phyloP scores from a whole-genome alignment of 2,329 filamentous ascomycete genomes.

The Stemphylium vesicarium region DNA sequence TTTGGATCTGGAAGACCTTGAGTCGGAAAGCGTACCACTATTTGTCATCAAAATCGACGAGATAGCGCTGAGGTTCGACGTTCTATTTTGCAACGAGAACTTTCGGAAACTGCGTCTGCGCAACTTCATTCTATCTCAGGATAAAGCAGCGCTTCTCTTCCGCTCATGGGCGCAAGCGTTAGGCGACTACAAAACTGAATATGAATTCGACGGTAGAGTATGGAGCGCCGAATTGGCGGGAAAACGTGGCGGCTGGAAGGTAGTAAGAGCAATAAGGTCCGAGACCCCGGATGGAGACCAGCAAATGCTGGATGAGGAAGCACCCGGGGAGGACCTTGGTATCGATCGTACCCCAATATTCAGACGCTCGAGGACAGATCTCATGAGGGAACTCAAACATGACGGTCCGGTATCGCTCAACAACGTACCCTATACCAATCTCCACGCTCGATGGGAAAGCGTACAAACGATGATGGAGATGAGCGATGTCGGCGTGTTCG shows the following conservation, averaged over 20 bases:
- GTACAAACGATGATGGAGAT: constrained; percentile 45
- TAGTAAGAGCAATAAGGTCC: constrained; percentile 18
- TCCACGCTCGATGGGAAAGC: constrained; percentile 33
- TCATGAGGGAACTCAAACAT: constrained; percentile 8
- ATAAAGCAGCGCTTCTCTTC: constrained; percentile 28
- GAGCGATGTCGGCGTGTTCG: constrained; percentile 45
- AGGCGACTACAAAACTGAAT: constrained; percentile 12
- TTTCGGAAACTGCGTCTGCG: constrained; percentile 22
- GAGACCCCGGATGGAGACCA: neutral
- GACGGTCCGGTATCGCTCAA: constrained; percentile 3
- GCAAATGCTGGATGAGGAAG: constrained; percentile 1
- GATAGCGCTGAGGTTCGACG: constrained; percentile 20
- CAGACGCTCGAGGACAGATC: constrained; percentile 15
- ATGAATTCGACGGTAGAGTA: constrained; percentile 21
- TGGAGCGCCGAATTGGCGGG: constrained; percentile 31
- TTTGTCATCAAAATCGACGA: constrained; percentile 30
- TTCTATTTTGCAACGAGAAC: constrained; percentile 32
- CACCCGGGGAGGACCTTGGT: neutral
- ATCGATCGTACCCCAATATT: constrained; percentile 2
- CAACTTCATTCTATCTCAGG: constrained; percentile 12
- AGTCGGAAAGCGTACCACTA: constrained; percentile 28
- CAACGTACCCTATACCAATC: constrained; percentile 18
- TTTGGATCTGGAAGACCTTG: constrained; percentile 32
- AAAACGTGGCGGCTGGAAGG: constrained; percentile 21
- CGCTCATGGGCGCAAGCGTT: constrained; percentile 37